phyloP scores from a whole-genome alignment of 495 filamentous ascomycete genomes.

The Neurospora sp. region DNA sequence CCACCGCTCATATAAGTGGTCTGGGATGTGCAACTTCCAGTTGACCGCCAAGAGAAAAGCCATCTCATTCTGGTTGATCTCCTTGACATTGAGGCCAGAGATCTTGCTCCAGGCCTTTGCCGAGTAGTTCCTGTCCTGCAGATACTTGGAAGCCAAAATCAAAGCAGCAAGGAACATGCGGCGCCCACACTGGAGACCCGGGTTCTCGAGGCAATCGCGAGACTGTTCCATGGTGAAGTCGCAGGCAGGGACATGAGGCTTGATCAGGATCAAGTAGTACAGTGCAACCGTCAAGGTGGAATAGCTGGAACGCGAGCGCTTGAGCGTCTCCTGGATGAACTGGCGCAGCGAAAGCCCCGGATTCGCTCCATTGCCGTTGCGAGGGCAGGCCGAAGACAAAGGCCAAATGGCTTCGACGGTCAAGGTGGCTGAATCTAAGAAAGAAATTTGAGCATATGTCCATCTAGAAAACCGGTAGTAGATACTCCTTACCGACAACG shows the following conservation, averaged over 20 bases:
- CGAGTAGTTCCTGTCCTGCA: constrained; percentile 96
- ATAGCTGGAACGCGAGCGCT: constrained; percentile 90
- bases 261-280: constrained; percentile 92
- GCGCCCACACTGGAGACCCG: constrained; percentile 89
- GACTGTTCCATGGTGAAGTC: constrained; percentile 82
- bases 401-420: constrained; percentile 98
- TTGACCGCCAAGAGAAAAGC: constrained; percentile 81
- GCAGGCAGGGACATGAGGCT: constrained; percentile 73
- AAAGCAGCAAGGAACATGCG: constrained; percentile 94
- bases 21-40: constrained; percentile 90
- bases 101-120: neutral
- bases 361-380: constrained; percentile 46
- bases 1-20: constrained; percentile 83
- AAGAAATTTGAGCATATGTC: constrained; percentile 20
- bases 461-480: constrained; percentile 3
- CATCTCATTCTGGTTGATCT: constrained; percentile 96
- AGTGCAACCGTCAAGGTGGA: constrained; percentile 94
- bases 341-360: constrained; percentile 82
- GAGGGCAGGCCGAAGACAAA: constrained; percentile 51
- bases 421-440: constrained; percentile 87
- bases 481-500: constrained; percentile 81
- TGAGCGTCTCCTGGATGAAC: constrained; percentile 95
- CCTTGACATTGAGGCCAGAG: constrained; percentile 38
- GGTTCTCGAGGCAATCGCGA: constrained; percentile 58
- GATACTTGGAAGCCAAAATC: constrained; percentile 91